Conservation (phyloP, 371 early-diverging fungal species). For the Gilbertella persicaria region DNA sequence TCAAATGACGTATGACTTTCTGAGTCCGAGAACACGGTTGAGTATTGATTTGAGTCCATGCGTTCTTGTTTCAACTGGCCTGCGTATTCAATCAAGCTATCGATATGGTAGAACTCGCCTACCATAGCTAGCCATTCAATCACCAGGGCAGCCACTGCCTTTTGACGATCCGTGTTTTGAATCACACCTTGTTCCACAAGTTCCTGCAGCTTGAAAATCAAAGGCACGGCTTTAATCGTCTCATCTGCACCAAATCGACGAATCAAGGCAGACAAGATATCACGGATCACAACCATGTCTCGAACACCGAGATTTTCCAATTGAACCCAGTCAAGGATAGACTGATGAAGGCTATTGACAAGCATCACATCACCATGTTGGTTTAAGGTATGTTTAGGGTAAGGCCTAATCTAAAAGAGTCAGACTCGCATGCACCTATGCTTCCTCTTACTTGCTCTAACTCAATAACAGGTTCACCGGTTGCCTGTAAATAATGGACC, state of each 20-base stretch:
- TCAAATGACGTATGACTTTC: slow-evolving; percentile 25
- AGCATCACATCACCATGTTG: slow-evolving; percentile 52
- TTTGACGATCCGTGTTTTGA: slow-evolving; percentile 46
- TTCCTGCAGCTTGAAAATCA: slow-evolving; percentile 63
- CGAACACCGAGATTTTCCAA: slow-evolving; percentile 49
- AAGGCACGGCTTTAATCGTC: slow-evolving; percentile 60
- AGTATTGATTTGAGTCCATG: slow-evolving; percentile 36
- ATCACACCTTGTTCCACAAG: slow-evolving; percentile 37
- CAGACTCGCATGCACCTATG: too few species aligned
- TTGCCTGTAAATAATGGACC: slow-evolving; percentile 36
- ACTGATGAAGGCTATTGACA: slow-evolving; percentile 54
- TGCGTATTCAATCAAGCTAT: slow-evolving; percentile 30
- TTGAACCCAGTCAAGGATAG: slow-evolving; percentile 60
- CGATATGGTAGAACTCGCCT: slow-evolving; percentile 38
- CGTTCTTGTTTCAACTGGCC: slow-evolving; percentile 36
- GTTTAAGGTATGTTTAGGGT: slow-evolving; percentile 28
- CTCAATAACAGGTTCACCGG: slow-evolving; percentile 31
- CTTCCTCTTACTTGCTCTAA: slow-evolving; percentile 29
- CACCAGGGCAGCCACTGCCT: slow-evolving; percentile 60
- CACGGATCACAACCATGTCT: slow-evolving; percentile 61
- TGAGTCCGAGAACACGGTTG: slow-evolving; percentile 25
- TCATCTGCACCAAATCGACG: slow-evolving; percentile 61
- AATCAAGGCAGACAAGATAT: slow-evolving; percentile 54
- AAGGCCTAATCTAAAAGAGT: slow-evolving; percentile 27
- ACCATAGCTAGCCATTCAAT: slow-evolving; percentile 55